Evolutionary conservation across 805 yeast species (phyloP), one percentile per base, ranked within the genome.

Genomic region (Teunomyces aglyptinius): DNA sequence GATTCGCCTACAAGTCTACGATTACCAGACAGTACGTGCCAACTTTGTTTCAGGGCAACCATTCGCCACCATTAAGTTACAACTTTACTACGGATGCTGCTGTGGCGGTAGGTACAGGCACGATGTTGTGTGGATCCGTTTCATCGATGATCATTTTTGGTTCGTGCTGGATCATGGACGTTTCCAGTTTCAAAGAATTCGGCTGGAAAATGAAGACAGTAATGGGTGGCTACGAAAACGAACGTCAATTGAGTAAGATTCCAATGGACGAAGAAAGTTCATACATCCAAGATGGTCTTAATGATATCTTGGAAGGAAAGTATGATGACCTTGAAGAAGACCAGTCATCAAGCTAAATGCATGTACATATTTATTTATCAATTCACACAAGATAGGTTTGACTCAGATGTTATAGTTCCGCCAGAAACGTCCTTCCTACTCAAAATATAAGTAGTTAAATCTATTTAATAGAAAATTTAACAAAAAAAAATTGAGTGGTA

Each of bases 11-110:
- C 63, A 77, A 86, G 58, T 86, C 94, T 15, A 83, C 92, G 3
- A 71, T 81, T 32, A 69, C 84, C 19, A 75, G 96, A 55, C 83
- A 85, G 64, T 89, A 80, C 65, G 70, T 81, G 5, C 97, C 97
- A 6, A 77, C 76, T 36, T 73, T 83, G 56, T 91, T 87, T 65
- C 90, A 88, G 56, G 89, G 91, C 10, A 90, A 90, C 65, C 92
- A 89, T 57, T 77, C 81, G 47, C 95, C 95, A 2, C 96, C 96
- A 4, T 74, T 82, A n/a, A 59, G 73, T 34, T 86, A 84, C 58
- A 84, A 86, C 26, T 83, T 87, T 60, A 82, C 87, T 50, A 79
- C 81, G 45, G 96, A 90, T 62, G 96, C 96, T 1, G 80, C 89
- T 28, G 81, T 83, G 34, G 97, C 97, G 0, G 89, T 91, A 2